phyloP scores from a whole-genome alignment of 1,284 basidiomycete species.

The Sanguinoderma infundibulare region DNA sequence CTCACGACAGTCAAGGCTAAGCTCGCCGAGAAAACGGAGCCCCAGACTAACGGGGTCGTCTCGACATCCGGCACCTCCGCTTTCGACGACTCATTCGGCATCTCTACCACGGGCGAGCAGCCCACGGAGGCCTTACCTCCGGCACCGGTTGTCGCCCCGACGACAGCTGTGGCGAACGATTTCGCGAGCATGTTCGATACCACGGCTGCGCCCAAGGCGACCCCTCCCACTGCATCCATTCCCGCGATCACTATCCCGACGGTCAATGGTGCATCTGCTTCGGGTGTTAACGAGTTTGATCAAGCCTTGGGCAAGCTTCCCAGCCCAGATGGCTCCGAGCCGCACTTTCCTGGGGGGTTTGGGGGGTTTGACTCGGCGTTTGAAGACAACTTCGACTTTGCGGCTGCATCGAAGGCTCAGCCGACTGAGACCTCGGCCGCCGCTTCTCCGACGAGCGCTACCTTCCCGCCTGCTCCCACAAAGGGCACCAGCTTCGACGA shows the following conservation, averaged over 20 bases:
- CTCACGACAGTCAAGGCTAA: conserved; percentile 33
- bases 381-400: conserved; percentile 89
- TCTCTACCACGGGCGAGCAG: conserved; percentile 27
- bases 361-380: conserved; percentile 68
- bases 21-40: conserved; percentile 20
- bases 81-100: conserved; percentile 72
- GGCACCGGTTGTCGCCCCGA: conserved; percentile 3
- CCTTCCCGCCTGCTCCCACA: conserved; percentile 15
- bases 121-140: conserved; percentile 9
- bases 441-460: conserved; percentile 14
- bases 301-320: conserved; percentile 67
- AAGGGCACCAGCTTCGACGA: conserved; percentile 29
- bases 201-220: conserved; percentile 16
- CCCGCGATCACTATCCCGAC: conserved; percentile 23
- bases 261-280: conserved; percentile 29
- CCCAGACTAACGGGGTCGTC: conserved; percentile 27
- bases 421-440: conserved; percentile 17
- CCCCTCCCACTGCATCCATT: conserved; percentile 19
- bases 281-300: conserved; percentile 72
- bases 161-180: conserved; percentile 5
- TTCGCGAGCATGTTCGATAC: conserved; percentile 27
- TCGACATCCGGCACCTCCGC: conserved; percentile 32
- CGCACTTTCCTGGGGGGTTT: conserved; percentile 46
- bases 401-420: conserved; percentile 47
- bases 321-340: conserved; percentile 37